Evolutionary conservation across 352 stramenopile species (phyloP), one percentile per base, ranked within the genome.

Genomic region (Lagenidium giganteum): DNA sequence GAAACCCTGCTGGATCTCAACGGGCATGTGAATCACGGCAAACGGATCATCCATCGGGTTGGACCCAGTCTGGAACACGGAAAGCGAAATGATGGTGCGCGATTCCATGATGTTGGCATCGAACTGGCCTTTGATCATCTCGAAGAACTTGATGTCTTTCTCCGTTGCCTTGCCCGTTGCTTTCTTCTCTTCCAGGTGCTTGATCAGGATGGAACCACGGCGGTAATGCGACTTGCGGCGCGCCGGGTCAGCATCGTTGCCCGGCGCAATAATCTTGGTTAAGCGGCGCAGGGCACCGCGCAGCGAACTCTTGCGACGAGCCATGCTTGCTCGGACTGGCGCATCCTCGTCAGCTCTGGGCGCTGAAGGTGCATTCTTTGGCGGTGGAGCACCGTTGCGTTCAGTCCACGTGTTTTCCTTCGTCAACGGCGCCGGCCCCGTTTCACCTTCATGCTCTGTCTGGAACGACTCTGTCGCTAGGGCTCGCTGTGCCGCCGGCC

Each of bases 141-240:
- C 73, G 33, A 89, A 86, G 38, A 89, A 89, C 55, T 89, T 89
- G 61, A 82, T 72, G 41, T 89, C 77, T 17, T 78, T 82, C 16
- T 85, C 72, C 0, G 70, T 86, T 8, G 70, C 76, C 25, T 70
- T 59, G 5, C 70, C 73, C 3, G 55, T 46, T n/a, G 65, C 67
- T 24, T 83, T 71, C 42, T 89, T 85, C 17, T 67, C 61, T 38
- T 86, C 70, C 29, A 89, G 47, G 41, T 89, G 76, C 44, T 75
- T 75, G 37, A 89, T 76, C 14, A 86, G 37, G 36, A 88, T 86
- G 9, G 73, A 83, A 8, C 76, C 76, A 31, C 73, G 76, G 3
- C 76, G 70, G 43, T 88, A 88, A 36, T 85, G 72, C 20, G 57
- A 47, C 29, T 74, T 75, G 18, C 51, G 62, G 18, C 68, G 57